Base-by-base conservation (phyloP, 345 rosid species). In the Syzygium aromaticum region DNA sequence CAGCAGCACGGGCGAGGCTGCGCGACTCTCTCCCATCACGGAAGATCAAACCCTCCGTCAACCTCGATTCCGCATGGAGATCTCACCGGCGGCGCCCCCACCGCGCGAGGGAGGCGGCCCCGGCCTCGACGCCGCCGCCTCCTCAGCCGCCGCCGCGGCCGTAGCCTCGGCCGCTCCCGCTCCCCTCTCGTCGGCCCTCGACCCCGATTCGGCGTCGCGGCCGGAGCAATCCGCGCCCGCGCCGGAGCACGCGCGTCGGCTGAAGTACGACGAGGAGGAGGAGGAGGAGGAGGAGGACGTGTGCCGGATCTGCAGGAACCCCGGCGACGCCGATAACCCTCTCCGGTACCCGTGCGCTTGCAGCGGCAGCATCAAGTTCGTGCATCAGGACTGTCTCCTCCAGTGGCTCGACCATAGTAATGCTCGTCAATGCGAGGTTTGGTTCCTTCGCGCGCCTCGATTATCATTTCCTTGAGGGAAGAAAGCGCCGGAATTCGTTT, bases 401-500 rank as follows among this genome's bases (percentile, higher is more conserved):
- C 99, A 98, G 95, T 98, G 99, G 99, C 97, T 98, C 57, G 95
- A 95, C 90, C 99, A 96, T 86, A 96, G 98, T 92, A 98, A 98
- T 91, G 98, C 99, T 88, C 99, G 99, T 86, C 99, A 96, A 88
- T 98, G 99, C 97, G 99, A 98, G 99, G 99, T 98, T 90, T 90
- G 85, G 87, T 46, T 33, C 40, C 51, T 22, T 43, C 56, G 84
- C 21, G 49, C 77, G 77, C 33, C 84, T 43, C 52, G 30, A 57
- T 43, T 14, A 23, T 33, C 54, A 3, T 63, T 82, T 59, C n/a
- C 27, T 86, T 19, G 19, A 30, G 78, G 17, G 43, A 67, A 30
- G 30, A n/a, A 28, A n/a, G 67, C n/a, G 67, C 67, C 19, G 17
- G 33, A 61, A 61, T 61, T 61, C 16, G 33, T n/a, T 27, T 7